Evolutionary conservation across 2,329 filamentous ascomycete genomes (phyloP).

Genomic region (Pseudocercospora fijiensis): DNA sequence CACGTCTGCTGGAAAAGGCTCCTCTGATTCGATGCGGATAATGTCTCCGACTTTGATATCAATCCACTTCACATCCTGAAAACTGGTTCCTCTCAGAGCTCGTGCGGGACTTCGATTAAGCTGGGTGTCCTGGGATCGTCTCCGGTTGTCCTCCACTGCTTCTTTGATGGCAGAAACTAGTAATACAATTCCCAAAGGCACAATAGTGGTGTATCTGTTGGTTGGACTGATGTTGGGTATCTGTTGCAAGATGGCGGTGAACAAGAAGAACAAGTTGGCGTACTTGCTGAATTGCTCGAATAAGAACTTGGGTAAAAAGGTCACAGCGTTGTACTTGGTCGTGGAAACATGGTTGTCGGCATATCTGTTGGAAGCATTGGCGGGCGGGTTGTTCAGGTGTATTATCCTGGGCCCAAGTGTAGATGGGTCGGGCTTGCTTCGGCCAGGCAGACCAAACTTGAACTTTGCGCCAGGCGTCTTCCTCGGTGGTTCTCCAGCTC

Average conservation of each 20-base stretch:
- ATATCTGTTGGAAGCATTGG: slow-evolving; percentile 85
- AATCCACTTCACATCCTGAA: slow-evolving; percentile 88
- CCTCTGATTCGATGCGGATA: slow-evolving; percentile 87
- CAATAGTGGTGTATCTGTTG: slow-evolving; percentile 93
- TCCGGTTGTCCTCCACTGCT: slow-evolving; percentile 85
- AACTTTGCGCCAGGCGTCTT: slow-evolving; percentile 73
- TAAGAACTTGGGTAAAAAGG: slow-evolving; percentile 94
- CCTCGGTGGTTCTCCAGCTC: slow-evolving; percentile 26
- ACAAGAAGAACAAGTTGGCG: slow-evolving; percentile 98
- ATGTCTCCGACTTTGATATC: slow-evolving; percentile 92
- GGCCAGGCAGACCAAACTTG: slow-evolving; percentile 82
- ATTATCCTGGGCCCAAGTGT: slow-evolving; percentile 90
- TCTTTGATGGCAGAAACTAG: slow-evolving; percentile 96
- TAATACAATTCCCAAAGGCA: slow-evolving; percentile 84
- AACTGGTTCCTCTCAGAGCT: slow-evolving; percentile 78
- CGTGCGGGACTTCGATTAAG: slow-evolving; percentile 85
- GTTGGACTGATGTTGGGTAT: slow-evolving; percentile 94
- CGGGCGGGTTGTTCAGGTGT: slow-evolving; percentile 91
- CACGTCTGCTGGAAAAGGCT: slow-evolving; percentile 90
- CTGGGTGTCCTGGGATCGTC: slow-evolving; percentile 80
- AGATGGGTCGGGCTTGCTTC: slow-evolving; percentile 79
- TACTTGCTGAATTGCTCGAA: slow-evolving; percentile 99
- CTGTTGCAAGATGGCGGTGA: slow-evolving; percentile 90
- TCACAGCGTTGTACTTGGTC: slow-evolving; percentile 91
- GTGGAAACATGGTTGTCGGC: slow-evolving; percentile 97